Evolutionary conservation across 2,329 filamentous ascomycete genomes (phyloP).

Genomic region (Coniochaeta hoffmannii): DNA sequence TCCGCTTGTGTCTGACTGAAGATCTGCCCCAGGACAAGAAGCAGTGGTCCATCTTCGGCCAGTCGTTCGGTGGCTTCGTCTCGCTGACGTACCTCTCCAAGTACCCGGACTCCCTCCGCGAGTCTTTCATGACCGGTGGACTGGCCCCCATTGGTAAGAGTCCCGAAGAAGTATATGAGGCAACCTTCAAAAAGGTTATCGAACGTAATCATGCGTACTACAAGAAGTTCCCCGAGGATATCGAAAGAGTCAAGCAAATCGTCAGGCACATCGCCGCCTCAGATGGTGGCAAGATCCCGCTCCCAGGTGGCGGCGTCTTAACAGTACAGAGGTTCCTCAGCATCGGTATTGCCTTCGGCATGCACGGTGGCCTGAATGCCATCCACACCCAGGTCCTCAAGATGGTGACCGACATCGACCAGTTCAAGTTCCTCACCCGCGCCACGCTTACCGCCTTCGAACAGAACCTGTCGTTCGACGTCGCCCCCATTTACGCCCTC

Average conservation of each 20-base stretch:
- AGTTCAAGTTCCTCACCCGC: slow-evolving; percentile 68
- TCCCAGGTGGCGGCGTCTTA: slow-evolving; percentile 67
- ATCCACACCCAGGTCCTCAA: slow-evolving; percentile 70
- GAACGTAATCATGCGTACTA: slow-evolving; percentile 76
- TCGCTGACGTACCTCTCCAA: slow-evolving; percentile 76
- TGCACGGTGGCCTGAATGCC: slow-evolving; percentile 66
- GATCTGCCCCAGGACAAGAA: slow-evolving; percentile 62
- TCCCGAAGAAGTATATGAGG: slow-evolving; percentile 68
- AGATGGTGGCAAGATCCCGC: slow-evolving; percentile 35
- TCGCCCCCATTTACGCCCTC: slow-evolving; percentile 74
- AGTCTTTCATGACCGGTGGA: slow-evolving; percentile 80
- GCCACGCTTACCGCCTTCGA: slow-evolving; percentile 66
- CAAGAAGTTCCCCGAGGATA: slow-evolving; percentile 75
- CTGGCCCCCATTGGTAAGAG: slow-evolving; percentile 67
- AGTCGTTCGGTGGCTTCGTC: slow-evolving; percentile 90
- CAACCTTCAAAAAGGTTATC: slow-evolving; percentile 61
- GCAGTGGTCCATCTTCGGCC: slow-evolving; percentile 81
- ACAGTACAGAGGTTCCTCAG: slow-evolving; percentile 70
- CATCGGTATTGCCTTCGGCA: slow-evolving; percentile 70
- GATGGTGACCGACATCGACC: slow-evolving; percentile 64
- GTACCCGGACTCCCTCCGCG: slow-evolving; percentile 67
- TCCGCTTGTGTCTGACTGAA: slow-evolving; percentile 64
- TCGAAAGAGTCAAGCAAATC: slow-evolving; percentile 58
- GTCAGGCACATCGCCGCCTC: slow-evolving; percentile 56
- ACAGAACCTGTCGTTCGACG: slow-evolving; percentile 60